These are phyloP conservation scores for Elaphomyces granulatus DNA, from an alignment of 495 filamentous ascomycete species.

Conservation along the genomic window DNA sequence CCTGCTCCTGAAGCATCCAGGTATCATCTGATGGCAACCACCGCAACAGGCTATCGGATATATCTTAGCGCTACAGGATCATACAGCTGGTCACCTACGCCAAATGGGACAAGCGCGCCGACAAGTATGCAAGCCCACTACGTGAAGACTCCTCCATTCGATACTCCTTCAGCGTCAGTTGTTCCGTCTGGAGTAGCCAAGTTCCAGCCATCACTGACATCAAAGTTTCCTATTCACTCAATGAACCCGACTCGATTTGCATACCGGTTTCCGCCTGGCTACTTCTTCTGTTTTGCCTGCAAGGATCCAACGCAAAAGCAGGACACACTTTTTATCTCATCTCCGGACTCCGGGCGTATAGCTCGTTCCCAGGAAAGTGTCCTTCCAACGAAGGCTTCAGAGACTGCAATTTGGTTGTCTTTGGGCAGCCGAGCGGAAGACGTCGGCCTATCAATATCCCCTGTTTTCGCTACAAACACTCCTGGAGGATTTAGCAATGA, in stretches of 20 bases:
- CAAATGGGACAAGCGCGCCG: constrained; percentile 46
- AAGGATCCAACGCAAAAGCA: constrained; percentile 34
- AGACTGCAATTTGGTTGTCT: constrained; percentile 61
- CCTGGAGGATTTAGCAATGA: constrained; percentile 90
- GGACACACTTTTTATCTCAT: constrained; percentile 68
- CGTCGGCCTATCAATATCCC: constrained; percentile 55
- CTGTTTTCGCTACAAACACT: constrained; percentile 49
- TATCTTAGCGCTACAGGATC: constrained; percentile 82
- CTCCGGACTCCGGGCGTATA: constrained; percentile 74
- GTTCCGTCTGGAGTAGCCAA: constrained; percentile 9
- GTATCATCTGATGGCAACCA: constrained; percentile 80
- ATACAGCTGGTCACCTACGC: constrained; percentile 46
- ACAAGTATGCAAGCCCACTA: constrained; percentile 95
- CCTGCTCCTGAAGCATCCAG: constrained; percentile 64
- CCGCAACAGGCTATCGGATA: constrained; percentile 77
- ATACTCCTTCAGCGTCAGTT: constrained; percentile 16
- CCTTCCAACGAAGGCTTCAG: constrained; percentile 37
- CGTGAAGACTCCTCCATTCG: constrained; percentile 74
- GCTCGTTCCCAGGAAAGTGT: constrained; percentile 39
- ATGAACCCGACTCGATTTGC: constrained; percentile 42
- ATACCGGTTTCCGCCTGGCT: constrained; percentile 68
- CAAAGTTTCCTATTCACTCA: constrained; percentile 25
- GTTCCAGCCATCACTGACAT: constrained; percentile 16
- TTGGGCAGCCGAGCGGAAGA: constrained; percentile 58
- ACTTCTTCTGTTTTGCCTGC: constrained; percentile 69